phyloP scores from a whole-genome alignment of 345 rosid species.

The Eucalyptus cloeziana region DNA sequence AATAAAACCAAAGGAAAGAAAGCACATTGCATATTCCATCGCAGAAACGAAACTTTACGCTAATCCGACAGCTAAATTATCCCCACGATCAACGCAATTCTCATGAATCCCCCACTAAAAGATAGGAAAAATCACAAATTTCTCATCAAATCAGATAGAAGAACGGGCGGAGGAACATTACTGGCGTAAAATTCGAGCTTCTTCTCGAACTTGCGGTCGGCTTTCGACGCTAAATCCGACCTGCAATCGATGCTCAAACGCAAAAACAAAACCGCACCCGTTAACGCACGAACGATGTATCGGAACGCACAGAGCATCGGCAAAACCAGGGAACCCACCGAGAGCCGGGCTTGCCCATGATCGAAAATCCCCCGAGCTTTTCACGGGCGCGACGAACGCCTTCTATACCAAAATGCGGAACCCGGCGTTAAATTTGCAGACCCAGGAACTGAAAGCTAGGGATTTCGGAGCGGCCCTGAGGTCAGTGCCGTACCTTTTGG shows the following conservation, averaged over 20 bases:
- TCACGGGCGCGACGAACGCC: not conserved
- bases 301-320: not conserved
- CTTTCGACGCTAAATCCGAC: conserved; percentile 9
- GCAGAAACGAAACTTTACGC: not conserved
- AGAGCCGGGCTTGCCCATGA: not conserved
- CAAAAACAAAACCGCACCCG: not conserved
- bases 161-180: conserved; percentile 1
- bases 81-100: not conserved
- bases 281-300: not conserved
- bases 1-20: not conserved
- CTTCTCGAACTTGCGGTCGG: conserved; percentile 47
- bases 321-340: not conserved
- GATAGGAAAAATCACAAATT: not conserved
- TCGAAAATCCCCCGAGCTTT: not conserved
- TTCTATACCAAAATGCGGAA: not conserved
- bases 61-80: not conserved
- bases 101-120: not conserved
- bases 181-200: conserved; percentile 50
- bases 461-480: not conserved
- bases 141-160: not conserved
- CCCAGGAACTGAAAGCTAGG: not conserved
- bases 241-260: not conserved
- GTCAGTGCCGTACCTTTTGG: not conserved
- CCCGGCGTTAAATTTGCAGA: not conserved
- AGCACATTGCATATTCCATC: not conserved